Base-by-base conservation (phyloP, 2,329 filamentous ascomycete genomes). In the Paracoccidioides brasiliensis region DNA sequence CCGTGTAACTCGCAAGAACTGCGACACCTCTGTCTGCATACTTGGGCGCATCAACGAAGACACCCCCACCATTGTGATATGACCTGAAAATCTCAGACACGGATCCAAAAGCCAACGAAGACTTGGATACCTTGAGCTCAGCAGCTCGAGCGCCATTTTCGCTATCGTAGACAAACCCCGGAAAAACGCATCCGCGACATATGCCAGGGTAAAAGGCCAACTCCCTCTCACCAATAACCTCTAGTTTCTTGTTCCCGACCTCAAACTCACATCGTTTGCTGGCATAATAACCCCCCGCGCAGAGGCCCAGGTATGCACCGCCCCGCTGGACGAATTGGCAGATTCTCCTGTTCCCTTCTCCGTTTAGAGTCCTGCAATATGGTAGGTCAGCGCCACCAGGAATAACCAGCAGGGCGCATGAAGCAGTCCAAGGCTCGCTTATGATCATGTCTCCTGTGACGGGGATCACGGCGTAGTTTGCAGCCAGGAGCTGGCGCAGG, bases 1-100 rank as follows among this genome's bases (percentile, higher is more conserved):
- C 85, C 0, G 78, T 78, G 67, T 93, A 98, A 57, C 78, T 86
- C 0, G 91, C 93, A 30, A 98, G 74, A 5, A 95, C 78, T 69
- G 96, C 82, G 0, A 96, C 81, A 1, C 85, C 86, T 59, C 78
- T 73, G 35, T 79, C 77, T 55, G 76, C 73, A 55, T 81, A 76
- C 46, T 78, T 80, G 3, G 78, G 77, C 1, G 86, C 85, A 70
- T 93, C 85, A 0, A 95, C 88, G 72, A 97, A 98, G 1, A 95
- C 83, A 3, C 93, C 90, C 0, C 93, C 93, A 0, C 93, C 93
- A 63, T 98, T 98, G 69, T 91, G 96, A 67, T 98, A 98, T 12
- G 82, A 84, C 54, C 78, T 76, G 57, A 95, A 88, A 1, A 76
- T 74, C 1, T 81, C 78, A 0, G 84, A 80, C 1, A 85, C 67